Evolutionary conservation across 805 yeast species (phyloP), one percentile per base, ranked within the genome.

Genomic region (Scheffersomyces ergatensis): DNA sequence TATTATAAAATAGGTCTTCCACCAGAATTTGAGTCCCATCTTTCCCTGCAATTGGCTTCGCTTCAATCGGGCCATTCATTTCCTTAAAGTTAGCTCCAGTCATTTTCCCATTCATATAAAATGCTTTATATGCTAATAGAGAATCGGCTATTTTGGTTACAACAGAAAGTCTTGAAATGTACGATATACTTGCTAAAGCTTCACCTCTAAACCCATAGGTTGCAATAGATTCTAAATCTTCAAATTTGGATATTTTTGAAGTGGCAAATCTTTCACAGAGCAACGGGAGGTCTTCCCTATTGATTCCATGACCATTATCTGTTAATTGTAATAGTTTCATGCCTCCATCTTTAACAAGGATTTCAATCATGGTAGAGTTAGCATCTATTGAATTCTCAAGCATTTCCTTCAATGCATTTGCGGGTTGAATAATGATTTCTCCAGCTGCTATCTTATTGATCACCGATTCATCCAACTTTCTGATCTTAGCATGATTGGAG

Each of bases 151-250:
- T 79, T 60, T 86, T 89, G 0, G 97, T 87, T 1, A 82, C 74
- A 5, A 93, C 95, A 0, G 88, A 74, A 1, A 93, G 66, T 43
- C 89, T 83, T 0, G 97, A 75, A 16, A 93, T 83, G 55, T 92
- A 97, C 0, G 97, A 89, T 6, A 93, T 90, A 56, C 93, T 83
- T 1, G 98, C 97, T 36, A 93, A 68, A 0, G 99, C 99, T 61
- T 93, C 99, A 13, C 99, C 99, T 40, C 99, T 73, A 58, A 93
- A 93, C 4, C 99, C 99, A 59, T 89, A 89, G 0, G 98, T 90
- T 17, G 76, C 67, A 18, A 93, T 77, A 3, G 72, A 59, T 37
- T 69, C 67, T 43, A 93, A 72, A 58, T 93, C 99, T 37, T 86
- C 92, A 57, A 85, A 92, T 7, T 64, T 71, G 1, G 62, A 46